Evolutionary conservation across 306 rosid genomes (phyloP).

Genomic region (Castanopsis chinensis): DNA sequence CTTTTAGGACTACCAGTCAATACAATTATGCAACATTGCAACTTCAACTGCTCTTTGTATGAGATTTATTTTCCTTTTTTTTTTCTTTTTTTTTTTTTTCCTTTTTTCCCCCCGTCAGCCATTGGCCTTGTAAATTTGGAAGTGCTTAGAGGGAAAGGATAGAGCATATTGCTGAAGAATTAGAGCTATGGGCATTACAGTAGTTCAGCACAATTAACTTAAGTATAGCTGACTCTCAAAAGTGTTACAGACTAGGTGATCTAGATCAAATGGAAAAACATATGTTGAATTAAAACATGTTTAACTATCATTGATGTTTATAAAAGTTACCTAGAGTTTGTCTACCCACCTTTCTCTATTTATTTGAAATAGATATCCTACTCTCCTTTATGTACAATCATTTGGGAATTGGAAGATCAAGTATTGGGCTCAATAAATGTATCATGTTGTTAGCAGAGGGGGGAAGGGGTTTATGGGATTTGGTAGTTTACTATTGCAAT

Average conservation of each 20-base stretch:
- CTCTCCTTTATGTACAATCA: slow-evolving; percentile 12
- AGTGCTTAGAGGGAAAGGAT: not conserved
- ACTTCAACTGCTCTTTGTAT: not conserved
- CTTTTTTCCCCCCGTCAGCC: not conserved
- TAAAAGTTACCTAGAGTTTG: slow-evolving; percentile 16
- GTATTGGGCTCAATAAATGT: not conserved
- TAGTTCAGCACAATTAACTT: not conserved
- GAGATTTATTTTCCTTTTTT: not conserved
- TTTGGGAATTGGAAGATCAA: slow-evolving; percentile 1
- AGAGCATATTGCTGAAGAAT: not conserved
- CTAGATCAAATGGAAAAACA: slow-evolving; percentile 17
- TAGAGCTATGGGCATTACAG: not conserved
- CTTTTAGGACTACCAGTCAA: not conserved
- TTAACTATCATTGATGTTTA: slow-evolving; percentile 17
- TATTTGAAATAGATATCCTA: not conserved
- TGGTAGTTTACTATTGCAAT: not conserved
- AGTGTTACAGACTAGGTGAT: slow-evolving; percentile 10
- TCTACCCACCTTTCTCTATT: not conserved
- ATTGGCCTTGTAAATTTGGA: too few relatives aligned
- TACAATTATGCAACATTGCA: not conserved
- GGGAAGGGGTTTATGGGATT: not conserved
- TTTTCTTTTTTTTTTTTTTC: not conserved
- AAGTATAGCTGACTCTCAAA: slow-evolving; percentile 5
- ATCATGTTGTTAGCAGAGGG: not conserved
- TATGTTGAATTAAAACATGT: slow-evolving; percentile 7